These are phyloP conservation scores for Erodium trifolium DNA, from an alignment of 441 rosid species.

Conservation along the genomic window DNA sequence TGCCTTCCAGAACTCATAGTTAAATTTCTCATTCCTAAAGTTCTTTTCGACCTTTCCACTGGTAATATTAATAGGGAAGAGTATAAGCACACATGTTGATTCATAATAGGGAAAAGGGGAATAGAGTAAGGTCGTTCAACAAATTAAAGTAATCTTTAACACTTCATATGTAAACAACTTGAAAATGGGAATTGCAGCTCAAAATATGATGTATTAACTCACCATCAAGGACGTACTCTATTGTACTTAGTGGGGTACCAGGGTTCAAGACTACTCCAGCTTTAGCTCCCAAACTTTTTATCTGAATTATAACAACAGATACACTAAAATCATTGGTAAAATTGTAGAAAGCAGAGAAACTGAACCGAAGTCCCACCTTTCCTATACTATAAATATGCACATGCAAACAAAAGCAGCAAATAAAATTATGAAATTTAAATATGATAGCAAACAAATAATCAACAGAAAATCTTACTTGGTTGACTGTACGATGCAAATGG, in stretches of 20 bases:
- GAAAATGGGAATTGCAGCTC: background rate
- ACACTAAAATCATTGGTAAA: slow-evolving; percentile 4
- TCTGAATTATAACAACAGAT: slow-evolving; percentile 32
- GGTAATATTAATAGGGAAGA: background rate
- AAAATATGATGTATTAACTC: slow-evolving; percentile 25
- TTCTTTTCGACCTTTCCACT: background rate
- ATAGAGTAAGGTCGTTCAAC: background rate
- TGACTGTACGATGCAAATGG: slow-evolving; percentile 74
- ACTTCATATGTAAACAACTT: background rate
- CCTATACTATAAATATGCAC: background rate
- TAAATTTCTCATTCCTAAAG: background rate
- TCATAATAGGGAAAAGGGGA: background rate
- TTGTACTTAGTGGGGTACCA: slow-evolving; percentile 68
- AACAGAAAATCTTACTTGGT: slow-evolving; percentile 38
- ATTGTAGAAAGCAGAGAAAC: slow-evolving; percentile 12
- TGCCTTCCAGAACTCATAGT: too few species aligned
- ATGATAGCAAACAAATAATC: background rate
- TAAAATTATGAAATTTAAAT: background rate
- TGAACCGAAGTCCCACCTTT: background rate
- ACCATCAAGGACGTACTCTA: slow-evolving; percentile 87
- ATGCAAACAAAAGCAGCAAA: background rate
- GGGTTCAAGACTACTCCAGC: slow-evolving; percentile 98
- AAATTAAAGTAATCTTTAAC: background rate
- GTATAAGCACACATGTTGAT: background rate
- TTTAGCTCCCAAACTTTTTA: slow-evolving; percentile 84